phyloP scores from a whole-genome alignment of 805 yeast genomes.

The Starmerella potacharoeniae region DNA sequence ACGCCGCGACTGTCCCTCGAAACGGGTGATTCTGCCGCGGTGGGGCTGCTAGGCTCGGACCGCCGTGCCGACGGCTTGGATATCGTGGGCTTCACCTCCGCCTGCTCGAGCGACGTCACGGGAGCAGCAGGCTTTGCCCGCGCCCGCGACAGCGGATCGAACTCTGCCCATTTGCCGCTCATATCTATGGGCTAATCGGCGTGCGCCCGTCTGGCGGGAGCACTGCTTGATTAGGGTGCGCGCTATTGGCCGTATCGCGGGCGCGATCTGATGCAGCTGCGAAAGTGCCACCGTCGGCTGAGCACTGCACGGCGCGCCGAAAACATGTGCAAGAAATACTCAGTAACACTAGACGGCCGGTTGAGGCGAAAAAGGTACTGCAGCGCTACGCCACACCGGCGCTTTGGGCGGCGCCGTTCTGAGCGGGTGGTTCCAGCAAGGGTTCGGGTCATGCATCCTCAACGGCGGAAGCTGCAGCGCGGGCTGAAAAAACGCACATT shows the following conservation, averaged over 20 bases:
- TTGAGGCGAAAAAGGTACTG: background rate
- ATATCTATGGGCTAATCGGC: background rate
- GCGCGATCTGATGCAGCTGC: background rate
- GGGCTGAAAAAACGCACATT: background rate
- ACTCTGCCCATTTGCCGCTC: conserved; percentile 21
- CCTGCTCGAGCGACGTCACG: conserved; percentile 14
- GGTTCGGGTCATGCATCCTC: background rate
- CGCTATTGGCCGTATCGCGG: background rate
- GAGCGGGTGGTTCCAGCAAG: background rate
- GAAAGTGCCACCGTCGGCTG: too few species aligned
- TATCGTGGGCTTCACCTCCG: conserved; percentile 4
- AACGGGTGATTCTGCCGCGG: background rate
- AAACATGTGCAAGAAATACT: too few species aligned
- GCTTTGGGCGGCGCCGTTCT: too few species aligned
- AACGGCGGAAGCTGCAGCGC: background rate
- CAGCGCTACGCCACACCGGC: background rate
- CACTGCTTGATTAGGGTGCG: background rate
- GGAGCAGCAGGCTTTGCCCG: conserved; percentile 15
- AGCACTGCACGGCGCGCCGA: too few species aligned
- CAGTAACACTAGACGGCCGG: too few species aligned
- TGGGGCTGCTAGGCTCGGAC: background rate
- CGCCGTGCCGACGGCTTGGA: background rate
- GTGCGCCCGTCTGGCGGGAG: background rate
- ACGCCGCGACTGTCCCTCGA: background rate
- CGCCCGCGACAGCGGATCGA: conserved; percentile 22